Evolutionary conservation across 139 green algal genomes (phyloP), one percentile per base, ranked within the genome.

Genomic region (Nannochloris sp.): DNA sequence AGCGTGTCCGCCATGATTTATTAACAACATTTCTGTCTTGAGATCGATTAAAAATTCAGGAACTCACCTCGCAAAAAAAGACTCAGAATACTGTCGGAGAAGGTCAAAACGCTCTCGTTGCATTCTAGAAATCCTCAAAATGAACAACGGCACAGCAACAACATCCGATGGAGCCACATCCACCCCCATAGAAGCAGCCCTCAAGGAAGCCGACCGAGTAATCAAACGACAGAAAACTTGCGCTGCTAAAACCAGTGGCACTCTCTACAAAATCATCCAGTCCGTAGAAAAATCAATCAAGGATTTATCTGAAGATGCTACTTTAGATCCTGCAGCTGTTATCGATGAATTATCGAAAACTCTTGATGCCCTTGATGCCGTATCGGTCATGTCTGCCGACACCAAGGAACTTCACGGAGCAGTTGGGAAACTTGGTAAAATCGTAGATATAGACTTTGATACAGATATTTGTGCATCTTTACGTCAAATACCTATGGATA

Each of bases 401-500:
- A 92, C 84, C 3, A 96, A 92, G 64, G 88, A 95, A 8, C 66
- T 96, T 25, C 84, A 96, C 54, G 67, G 64, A 13, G 63, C 75
- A 2, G 73, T 96, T 27, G 67, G 63, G 39, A 89, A 84, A 66
- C 77, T 94, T 3, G 82, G 85, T 55, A 95, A 95, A 82, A 70
- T 81, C 3, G 54, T 96, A 27, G 91, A 97, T 23, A 90, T 89
- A 54, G 45, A 66, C 14, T 88, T 92, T 67, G 70, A 85, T 32
- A 42, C 64, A 24, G 91, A 97, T 59, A 75, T 97, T 3, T 87
- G 76, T 65, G 84, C 83, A 44, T 70, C 35, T 64, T 75, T 3
- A 62, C 81, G 23, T 12, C 76, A 24, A 38, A 75, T 30, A 48
- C 54, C 58, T 3, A 60, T 96, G 36, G 78, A 91, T 55, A 35